A percentile compares a stretch with the other conserved stretches of the same genome.
phyloP scores from a whole-genome alignment of 495 filamentous ascomycete genomes.

The Pyronema domesticum region DNA sequence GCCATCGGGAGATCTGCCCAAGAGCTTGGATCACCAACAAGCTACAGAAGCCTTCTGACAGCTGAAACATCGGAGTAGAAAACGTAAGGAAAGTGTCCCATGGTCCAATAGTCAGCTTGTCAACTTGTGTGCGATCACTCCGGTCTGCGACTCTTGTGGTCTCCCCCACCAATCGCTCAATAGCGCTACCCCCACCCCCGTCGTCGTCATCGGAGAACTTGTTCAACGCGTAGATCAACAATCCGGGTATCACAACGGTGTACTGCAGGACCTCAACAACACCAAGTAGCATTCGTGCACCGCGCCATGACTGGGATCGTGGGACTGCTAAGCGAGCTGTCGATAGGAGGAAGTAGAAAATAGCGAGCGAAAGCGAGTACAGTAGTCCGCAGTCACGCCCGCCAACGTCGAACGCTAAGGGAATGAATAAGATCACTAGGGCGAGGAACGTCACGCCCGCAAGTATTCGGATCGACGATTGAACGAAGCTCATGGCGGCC shows the following conservation, averaged over 20 bases:
- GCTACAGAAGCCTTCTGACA: slow-evolving; percentile 90
- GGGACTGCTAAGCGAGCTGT: slow-evolving; percentile 63
- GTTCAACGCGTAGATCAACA: slow-evolving; percentile 87
- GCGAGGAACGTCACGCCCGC: slow-evolving; percentile 52
- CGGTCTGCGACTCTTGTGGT: slow-evolving; percentile 33
- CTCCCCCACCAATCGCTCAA: slow-evolving; percentile 21
- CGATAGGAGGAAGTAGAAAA: slow-evolving; percentile 81
- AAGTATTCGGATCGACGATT: slow-evolving; percentile 11
- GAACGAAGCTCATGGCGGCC: slow-evolving; percentile 10
- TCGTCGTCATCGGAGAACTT: slow-evolving; percentile 79
- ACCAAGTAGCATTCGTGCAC: slow-evolving; percentile 37
- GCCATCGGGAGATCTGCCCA: slow-evolving; percentile 87
- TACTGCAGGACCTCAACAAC: slow-evolving; percentile 60
- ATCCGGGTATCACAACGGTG: slow-evolving; percentile 53
- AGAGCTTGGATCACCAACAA: slow-evolving; percentile 86
- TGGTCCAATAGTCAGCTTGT: slow-evolving; percentile 58
- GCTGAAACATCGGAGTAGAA: slow-evolving; percentile 88
- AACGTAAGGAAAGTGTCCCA: slow-evolving; percentile 85
- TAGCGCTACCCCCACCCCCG: slow-evolving; percentile 44
- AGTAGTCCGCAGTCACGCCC: slow-evolving; percentile 83
- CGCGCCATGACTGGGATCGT: slow-evolving; percentile 50
- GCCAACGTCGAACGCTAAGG: slow-evolving; percentile 91
- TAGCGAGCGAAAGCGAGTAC: slow-evolving; percentile 69
- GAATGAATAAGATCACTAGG: slow-evolving; percentile 79
- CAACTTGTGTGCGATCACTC: slow-evolving; percentile 28